Evolutionary conservation across 2,329 filamentous ascomycete species (phyloP).

Genomic region (Trichoderma koningiopsis): DNA sequence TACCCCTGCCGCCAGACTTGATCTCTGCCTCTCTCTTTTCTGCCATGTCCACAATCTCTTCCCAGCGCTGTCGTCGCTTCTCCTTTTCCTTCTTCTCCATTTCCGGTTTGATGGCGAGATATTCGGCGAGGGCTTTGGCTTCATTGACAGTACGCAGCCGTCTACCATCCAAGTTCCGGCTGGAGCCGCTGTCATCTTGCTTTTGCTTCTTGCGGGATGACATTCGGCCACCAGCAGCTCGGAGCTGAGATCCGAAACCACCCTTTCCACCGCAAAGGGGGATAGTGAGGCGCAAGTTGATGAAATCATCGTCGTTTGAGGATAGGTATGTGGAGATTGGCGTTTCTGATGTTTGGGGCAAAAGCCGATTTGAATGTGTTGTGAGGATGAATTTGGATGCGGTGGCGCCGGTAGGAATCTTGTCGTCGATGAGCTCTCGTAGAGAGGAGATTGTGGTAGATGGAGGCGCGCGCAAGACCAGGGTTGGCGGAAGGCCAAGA

Average conservation of each 20-base stretch:
- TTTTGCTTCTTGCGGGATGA: constrained; percentile 88
- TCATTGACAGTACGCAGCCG: constrained; percentile 90
- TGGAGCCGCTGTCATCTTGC: constrained; percentile 84
- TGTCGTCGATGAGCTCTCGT: constrained; percentile 62
- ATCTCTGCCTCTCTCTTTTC: constrained; percentile 85
- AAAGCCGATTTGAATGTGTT: constrained; percentile 74
- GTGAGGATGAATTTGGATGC: constrained; percentile 72
- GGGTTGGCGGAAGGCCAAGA: constrained; percentile 77
- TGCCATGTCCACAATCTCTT: constrained; percentile 81
- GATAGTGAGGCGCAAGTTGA: constrained; percentile 78
- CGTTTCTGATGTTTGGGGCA: constrained; percentile 56
- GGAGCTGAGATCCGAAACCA: constrained; percentile 94
- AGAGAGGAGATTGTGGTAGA: constrained; percentile 69
- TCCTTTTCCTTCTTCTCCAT: constrained; percentile 96
- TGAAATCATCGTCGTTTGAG: constrained; percentile 62
- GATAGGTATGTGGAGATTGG: constrained; percentile 66
- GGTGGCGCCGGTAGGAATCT: constrained; percentile 60
- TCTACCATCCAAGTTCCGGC: constrained; percentile 88
- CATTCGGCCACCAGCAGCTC: constrained; percentile 97
- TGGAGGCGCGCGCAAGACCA: constrained; percentile 71
- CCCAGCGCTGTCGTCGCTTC: constrained; percentile 79
- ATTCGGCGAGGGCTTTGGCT: constrained; percentile 92
- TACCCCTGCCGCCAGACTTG: constrained; percentile 68
- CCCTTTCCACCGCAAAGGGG: constrained; percentile 92
- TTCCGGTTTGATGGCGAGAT: constrained; percentile 91